Evolutionary conservation across 2,329 filamentous ascomycete species (phyloP).

Genomic region (Scytalidium sp.): DNA sequence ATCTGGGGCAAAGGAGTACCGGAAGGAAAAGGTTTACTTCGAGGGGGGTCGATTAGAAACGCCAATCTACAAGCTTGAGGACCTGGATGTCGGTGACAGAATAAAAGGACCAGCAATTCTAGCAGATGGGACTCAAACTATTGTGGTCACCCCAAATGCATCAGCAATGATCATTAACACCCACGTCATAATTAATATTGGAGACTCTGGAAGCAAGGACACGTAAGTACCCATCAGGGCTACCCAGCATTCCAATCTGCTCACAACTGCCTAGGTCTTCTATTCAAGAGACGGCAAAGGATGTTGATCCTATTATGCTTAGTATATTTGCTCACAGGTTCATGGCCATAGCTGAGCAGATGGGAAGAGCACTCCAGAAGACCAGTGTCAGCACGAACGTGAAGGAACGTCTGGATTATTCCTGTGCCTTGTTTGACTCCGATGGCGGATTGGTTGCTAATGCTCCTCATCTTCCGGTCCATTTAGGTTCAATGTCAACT

Average conservation of each 20-base stretch:
- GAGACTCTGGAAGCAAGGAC: constrained; percentile 50
- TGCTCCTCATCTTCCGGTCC: constrained; percentile 77
- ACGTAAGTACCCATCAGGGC: constrained; percentile 23
- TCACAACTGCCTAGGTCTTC: constrained; percentile 6
- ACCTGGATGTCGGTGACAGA: constrained; percentile 68
- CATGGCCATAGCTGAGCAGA: constrained; percentile 84
- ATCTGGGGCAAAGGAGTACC: constrained; percentile 56
- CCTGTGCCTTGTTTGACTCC: constrained; percentile 76
- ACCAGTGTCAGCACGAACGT: constrained; percentile 79
- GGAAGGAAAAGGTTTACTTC: constrained; percentile 74
- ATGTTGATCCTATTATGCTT: constrained; percentile 73
- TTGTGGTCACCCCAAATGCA: constrained; percentile 79
- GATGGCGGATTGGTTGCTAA: constrained; percentile 76
- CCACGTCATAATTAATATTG: constrained; percentile 84
- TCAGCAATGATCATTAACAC: constrained; percentile 77
- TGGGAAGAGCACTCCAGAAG: constrained; percentile 77
- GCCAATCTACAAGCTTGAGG: constrained; percentile 77
- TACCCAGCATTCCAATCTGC: background rate
- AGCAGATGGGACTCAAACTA: constrained; percentile 85
- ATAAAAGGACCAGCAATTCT: constrained; percentile 81
- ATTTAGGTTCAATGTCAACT: constrained; percentile 82
- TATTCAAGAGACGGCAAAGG: constrained; percentile 33
- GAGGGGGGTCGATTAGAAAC: constrained; percentile 76
- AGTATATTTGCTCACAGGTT: constrained; percentile 80
- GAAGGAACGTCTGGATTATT: constrained; percentile 80